Conservation (phyloP, 305 asterid genomes). For the Fraxinus velutina region DNA sequence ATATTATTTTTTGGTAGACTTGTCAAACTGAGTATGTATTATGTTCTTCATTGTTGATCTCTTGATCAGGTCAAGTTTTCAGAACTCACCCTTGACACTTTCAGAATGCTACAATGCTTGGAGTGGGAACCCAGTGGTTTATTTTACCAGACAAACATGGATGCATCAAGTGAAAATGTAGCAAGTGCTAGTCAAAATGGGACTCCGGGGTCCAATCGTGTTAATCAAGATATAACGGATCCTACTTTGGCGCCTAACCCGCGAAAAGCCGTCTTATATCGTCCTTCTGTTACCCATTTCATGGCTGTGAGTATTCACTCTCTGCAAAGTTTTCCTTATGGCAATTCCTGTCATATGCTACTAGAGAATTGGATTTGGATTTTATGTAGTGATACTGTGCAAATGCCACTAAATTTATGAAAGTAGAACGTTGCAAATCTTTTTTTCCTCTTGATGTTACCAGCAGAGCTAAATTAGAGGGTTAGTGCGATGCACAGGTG, state of each 20-base stretch:
- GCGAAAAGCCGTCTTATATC: slow-evolving; percentile 81
- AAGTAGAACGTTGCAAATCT: background rate
- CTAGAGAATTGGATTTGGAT: slow-evolving; percentile 8
- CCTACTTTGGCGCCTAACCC: slow-evolving; percentile 91
- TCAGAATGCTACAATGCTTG: slow-evolving; percentile 84
- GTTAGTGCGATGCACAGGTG: background rate
- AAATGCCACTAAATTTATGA: background rate
- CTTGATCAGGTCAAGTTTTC: slow-evolving; percentile 77
- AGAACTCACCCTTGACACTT: slow-evolving; percentile 81
- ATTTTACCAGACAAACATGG: slow-evolving; percentile 61
- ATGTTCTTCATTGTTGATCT: slow-evolving; percentile 21
- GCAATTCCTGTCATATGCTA: slow-evolving; percentile 19
- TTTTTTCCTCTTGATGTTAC: background rate
- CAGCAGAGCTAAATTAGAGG: slow-evolving; percentile 1
- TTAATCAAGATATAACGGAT: slow-evolving; percentile 83
- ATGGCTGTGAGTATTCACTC: slow-evolving; percentile 68
- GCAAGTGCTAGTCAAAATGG: slow-evolving; percentile 67
- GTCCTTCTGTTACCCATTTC: slow-evolving; percentile 79
- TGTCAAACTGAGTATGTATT: slow-evolving; percentile 10
- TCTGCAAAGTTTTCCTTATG: slow-evolving; percentile 16
- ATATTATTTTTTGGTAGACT: slow-evolving; percentile 17
- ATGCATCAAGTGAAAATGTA: slow-evolving; percentile 54
- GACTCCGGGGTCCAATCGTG: slow-evolving; percentile 65
- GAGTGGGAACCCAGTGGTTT: slow-evolving; percentile 99
- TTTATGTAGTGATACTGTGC: slow-evolving; percentile 10